phyloP scores from a whole-genome alignment of 805 yeast genomes.

The Candida montana region DNA sequence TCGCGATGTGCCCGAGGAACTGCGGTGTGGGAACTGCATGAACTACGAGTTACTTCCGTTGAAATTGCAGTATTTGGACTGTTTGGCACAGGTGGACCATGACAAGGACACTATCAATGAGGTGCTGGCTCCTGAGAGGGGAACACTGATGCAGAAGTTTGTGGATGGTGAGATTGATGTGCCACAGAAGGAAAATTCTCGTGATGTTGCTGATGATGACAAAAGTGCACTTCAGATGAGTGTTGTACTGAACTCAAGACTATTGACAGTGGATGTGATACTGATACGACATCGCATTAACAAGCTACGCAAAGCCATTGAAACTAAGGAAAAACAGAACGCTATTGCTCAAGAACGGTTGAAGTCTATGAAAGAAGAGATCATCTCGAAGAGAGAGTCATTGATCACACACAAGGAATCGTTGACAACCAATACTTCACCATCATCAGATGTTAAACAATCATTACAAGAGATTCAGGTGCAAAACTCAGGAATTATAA shows the following conservation, averaged over 20 bases:
- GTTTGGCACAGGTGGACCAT: conserved; percentile 5
- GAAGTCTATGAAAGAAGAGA: not conserved
- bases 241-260: conserved; percentile 21
- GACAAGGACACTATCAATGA: conserved; percentile 10
- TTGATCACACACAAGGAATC: no score
- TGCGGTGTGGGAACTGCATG: conserved; percentile 15
- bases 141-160: conserved; percentile 9
- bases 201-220: not conserved
- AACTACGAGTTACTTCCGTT: conserved; percentile 10
- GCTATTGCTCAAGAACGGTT: not conserved
- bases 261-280: conserved; percentile 21
- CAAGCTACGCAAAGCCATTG: conserved; percentile 13
- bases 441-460: not conserved
- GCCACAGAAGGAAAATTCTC: not conserved
- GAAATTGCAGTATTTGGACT: conserved; percentile 14
- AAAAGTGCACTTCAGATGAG: conserved; percentile 6
- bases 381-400: not conserved
- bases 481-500: conserved; percentile 14
- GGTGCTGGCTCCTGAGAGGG: conserved; percentile 14
- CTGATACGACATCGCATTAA: conserved; percentile 11
- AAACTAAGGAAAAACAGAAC: not conserved
- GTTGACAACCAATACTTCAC: no score
- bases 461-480: conserved; percentile 1
- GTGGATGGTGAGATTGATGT: conserved; percentile 5
- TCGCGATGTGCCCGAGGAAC: not conserved